These are phyloP conservation scores for Hypoxylon sp. DNA, from an alignment of 2,329 filamentous ascomycete species.

Conservation along the genomic window DNA sequence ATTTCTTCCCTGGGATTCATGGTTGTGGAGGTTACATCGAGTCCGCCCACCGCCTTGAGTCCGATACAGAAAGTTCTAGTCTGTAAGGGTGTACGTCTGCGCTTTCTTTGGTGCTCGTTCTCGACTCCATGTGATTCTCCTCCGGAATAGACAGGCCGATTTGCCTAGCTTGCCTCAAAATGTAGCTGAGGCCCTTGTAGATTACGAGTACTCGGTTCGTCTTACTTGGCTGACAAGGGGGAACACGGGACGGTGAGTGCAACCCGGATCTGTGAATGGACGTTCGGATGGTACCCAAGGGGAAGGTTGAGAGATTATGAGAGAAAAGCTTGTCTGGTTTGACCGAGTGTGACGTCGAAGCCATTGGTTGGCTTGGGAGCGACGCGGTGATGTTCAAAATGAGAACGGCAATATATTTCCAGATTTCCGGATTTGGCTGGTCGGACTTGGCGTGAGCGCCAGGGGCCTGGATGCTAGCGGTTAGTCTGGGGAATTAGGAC, in stretches of 20 bases:
- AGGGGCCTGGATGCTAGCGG: not conserved
- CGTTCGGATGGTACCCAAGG: constrained; percentile 15
- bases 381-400: constrained; percentile 28
- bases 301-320: constrained; percentile 22
- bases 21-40: not conserved
- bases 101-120: not conserved
- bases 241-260: not conserved
- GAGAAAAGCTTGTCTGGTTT: constrained; percentile 30
- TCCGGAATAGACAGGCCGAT: constrained; percentile 30
- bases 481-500: not conserved
- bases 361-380: constrained; percentile 41
- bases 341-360: constrained; percentile 15
- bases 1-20: not conserved
- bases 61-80: constrained; percentile 17
- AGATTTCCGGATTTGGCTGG: constrained; percentile 45
- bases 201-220: not conserved
- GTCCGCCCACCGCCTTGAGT: constrained; percentile 15
- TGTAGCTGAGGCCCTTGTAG: constrained; percentile 7
- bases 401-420: constrained; percentile 44
- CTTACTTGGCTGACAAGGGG: constrained; percentile 3
- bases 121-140: constrained; percentile 25
- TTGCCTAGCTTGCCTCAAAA: constrained; percentile 30
- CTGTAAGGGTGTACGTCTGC: not conserved
- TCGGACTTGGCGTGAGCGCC: constrained; percentile 12
- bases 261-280: constrained; percentile 7